Evolutionary conservation across 495 filamentous ascomycete species (phyloP).

Genomic region (Aspergillus campestris): DNA sequence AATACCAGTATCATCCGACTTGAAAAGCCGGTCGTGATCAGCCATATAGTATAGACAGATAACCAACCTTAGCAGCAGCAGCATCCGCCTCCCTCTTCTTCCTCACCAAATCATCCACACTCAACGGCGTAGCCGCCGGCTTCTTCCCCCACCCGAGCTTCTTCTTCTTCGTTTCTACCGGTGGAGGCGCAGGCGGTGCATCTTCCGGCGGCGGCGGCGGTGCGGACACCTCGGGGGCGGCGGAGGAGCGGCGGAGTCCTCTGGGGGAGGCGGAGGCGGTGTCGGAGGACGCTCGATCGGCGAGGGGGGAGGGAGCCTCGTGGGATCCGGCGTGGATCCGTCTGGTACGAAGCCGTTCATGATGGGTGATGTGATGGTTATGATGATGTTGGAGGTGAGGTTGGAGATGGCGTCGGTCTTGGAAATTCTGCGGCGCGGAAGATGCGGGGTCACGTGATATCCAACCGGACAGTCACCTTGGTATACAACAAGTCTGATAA

Average conservation of each 20-base stretch:
- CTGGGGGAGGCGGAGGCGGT: constrained; percentile 52
- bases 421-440: constrained; percentile 10
- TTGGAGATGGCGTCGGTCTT: not conserved
- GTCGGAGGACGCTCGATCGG: constrained; percentile 26
- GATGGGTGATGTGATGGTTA: constrained; percentile 1
- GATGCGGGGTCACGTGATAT: constrained; percentile 8
- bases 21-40: not conserved
- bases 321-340: constrained; percentile 9
- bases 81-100: constrained; percentile 76
- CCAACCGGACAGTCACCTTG: no score
- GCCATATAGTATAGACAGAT: not conserved
- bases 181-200: constrained; percentile 44
- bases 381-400: not conserved
- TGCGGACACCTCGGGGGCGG: constrained; percentile 35
- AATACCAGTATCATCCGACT: constrained; percentile 6
- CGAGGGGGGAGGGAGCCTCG: constrained; percentile 28
- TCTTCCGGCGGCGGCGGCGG: constrained; percentile 53
- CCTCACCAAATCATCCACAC: constrained; percentile 67
- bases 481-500: no score
- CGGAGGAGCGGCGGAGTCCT: constrained; percentile 33
- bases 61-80: constrained; percentile 60
- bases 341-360: constrained; percentile 24
- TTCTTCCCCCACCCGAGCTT: constrained; percentile 49
- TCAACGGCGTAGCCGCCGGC: constrained; percentile 46
- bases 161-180: constrained; percentile 35